Base-by-base conservation (phyloP, 2,329 filamentous ascomycete species). In the Microascus cirrosus region DNA sequence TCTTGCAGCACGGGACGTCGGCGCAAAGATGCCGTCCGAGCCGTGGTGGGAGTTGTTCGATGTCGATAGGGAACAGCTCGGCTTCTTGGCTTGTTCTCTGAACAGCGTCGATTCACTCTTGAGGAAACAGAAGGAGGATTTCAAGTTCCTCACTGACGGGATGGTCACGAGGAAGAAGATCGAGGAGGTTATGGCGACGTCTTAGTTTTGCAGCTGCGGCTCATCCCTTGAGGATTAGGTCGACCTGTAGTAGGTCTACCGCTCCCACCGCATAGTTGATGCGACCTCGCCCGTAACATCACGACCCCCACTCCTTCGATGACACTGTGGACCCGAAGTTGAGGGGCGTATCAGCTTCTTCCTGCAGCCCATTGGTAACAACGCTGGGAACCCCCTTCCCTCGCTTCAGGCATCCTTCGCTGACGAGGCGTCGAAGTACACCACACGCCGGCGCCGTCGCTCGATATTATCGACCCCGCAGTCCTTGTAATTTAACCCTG, bases 11-110 rank as follows among this genome's bases (percentile, higher is more conserved):
- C 81, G 86, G 52, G 91, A 97, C 63, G 70, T 82, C 1, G 85
- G 81, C 0, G 82, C 88, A 13, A 91, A 89, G 69, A 79, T 96
- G 72, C 90, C 93, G 0, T 87, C 88, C 62, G 83, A 82, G 54
- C 86, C 90, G 62, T 99, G 94, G 94, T 99, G 94, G 94, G 92
- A 96, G 71, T 90, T 97, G 0, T 97, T 97, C 69, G 94, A 99
- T 70, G 89, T 94, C 8, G 92, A 96, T 65, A 80, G 94, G 55
- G 94, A 99, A 74, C 91, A 96, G 69, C 77, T 99, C 39, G 94
- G 94, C 0, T 97, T 97, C 64, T 72, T 97, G 59, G 91, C 95
- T 3, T 89, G 96, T 12, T 91, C 81, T 0, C 82, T 96, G 80
- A 77, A 84, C 61, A 96, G 92, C 65, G 74, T 95, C 58, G 85